Base-by-base conservation (phyloP, 2,329 filamentous ascomycete species). In the Pseudogymnoascus sp. region DNA sequence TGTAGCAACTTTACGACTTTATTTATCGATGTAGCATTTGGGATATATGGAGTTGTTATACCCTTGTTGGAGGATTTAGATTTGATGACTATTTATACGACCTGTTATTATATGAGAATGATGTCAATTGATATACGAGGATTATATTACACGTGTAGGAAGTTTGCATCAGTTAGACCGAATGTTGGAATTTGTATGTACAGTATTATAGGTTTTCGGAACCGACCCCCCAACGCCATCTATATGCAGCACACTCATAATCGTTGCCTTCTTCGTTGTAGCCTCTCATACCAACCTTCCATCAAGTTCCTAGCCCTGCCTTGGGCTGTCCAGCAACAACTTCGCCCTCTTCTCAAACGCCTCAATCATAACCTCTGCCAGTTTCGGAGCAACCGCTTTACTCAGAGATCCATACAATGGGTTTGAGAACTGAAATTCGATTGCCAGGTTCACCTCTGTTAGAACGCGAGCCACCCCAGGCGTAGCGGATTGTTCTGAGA, bases 281-380 rank as follows among this genome's bases (percentile, higher is more conserved):
- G 18, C 4, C 16, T 4, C 11, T n/a, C 28, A n/a, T 37, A 16
- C 8, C 47, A 59, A 2, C 14, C 21, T 7, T 25, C 5, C 21
- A 6, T 23, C 31, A 12, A 28, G 14, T 28, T 14, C 7, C 14
- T 16, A 53, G 1, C 14, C 14, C 47, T 53, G 14, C 33, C 33
- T 35, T n/a, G 25, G n/a, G 16, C 14, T 60, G 35, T 69, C 77
- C 69, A 83, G 74, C 59, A 91, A 73, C 70, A 83, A 78, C 72
- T 79, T 79, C 5, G 94, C 92, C 71, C 90, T 82, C 75, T 84
- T 84, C 78, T 97, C 92, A 78, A 99, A 99, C 0, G 94, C 93
- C 74, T 90, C 87, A 67, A 97, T 89, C 92, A 99, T 96, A 67
- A 89, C 81, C 3, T 85, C 86, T 1, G 91, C 93, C 66, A 97